Base-by-base conservation (phyloP, 768 basidiomycete genomes). In the Mycena maculata region DNA sequence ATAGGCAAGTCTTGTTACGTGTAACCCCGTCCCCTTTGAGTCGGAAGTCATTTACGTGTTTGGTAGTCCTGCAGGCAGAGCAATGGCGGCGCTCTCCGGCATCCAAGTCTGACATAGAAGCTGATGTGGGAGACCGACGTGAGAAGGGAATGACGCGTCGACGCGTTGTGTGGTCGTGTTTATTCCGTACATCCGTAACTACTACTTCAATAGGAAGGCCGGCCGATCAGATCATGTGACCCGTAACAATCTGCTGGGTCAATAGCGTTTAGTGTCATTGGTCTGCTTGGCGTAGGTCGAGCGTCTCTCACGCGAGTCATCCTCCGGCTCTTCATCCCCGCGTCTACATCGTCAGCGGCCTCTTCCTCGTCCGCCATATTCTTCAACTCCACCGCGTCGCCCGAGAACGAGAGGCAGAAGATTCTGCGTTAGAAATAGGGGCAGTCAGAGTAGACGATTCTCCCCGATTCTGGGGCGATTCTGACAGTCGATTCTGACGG, bases 261-360 rank as follows among this genome's bases (percentile, higher is more conserved):
- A 57, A 57, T 44, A 44, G 55, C 28, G 42, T 33, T 58, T 47
- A 16, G 30, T 83, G 7, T 84, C 80, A 22, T 76, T 81, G 68
- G 82, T 82, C 67, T 86, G 85, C 77, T 91, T 92, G 69, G 90
- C 88, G 73, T 94, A 96, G 88, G 72, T 99, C 98, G n/a, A 99
- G 84, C 3, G 97, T 91, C 75, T 98, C 94, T 96, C 97, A 99
- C 15, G 98, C 95, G 98, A 98, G 74, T 99, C 98, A 72, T 99
- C 98, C 73, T 98, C 97, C 0, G 94, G 94, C 72, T 93, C 94
- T 4, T 76, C 92, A 15, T 90, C 92, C 81, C 92, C 11, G 85
- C 87, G 0, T 82, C 88, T 2, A 80, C 86, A 15, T 84, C 86
- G 10, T 85, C 86, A 0, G 75, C 78, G 8, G 71, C 78, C 23